Evolutionary conservation across 164 flowering plant genomes (phyloP).

Genomic region (Liriodendron chinense): DNA sequence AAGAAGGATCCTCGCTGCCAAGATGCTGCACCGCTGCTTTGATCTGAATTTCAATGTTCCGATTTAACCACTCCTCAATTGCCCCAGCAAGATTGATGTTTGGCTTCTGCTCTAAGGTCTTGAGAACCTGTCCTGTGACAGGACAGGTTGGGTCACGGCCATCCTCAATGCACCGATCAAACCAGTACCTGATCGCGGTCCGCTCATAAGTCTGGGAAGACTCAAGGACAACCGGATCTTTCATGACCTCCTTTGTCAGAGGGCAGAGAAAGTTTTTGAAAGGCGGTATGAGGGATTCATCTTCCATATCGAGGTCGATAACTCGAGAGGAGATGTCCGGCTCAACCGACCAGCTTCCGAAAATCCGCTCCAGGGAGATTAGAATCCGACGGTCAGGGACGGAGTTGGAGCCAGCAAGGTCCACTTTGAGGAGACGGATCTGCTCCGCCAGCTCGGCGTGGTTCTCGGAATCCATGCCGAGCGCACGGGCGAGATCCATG

Average conservation of each 20-base stretch:
- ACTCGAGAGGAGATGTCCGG: conserved; percentile 14
- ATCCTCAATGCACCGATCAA: conserved; percentile 50
- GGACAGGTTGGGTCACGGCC: conserved; percentile 67
- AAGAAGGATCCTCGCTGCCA: conserved; percentile 29
- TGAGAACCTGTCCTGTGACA: conserved; percentile 54
- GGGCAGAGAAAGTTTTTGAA: conserved; percentile 64
- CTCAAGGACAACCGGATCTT: conserved; percentile 56
- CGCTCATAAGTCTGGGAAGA: conserved; percentile 55
- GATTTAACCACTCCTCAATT: conserved; percentile 57
- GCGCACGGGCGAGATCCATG: conserved; percentile 58
- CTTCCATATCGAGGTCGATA: conserved; percentile 37
- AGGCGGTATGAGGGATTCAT: conserved; percentile 41
- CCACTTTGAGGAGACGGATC: conserved; percentile 40
- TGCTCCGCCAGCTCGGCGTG: conserved; percentile 36
- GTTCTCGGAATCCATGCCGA: conserved; percentile 40
- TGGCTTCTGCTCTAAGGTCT: conserved; percentile 43
- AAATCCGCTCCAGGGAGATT: conserved; percentile 35
- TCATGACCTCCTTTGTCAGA: conserved; percentile 64
- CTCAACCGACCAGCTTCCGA: conserved; percentile 33
- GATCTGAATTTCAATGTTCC: conserved; percentile 49
- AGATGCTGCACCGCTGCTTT: conserved; percentile 31
- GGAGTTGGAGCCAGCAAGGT: conserved; percentile 30
- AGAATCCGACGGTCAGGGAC: conserved; percentile 39
- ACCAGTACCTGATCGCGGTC: conserved; percentile 57
- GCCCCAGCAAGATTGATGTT: conserved; percentile 59